These are phyloP conservation scores for Acacia crassicarpa DNA, from an alignment of 306 rosid species.

Conservation along the genomic window DNA sequence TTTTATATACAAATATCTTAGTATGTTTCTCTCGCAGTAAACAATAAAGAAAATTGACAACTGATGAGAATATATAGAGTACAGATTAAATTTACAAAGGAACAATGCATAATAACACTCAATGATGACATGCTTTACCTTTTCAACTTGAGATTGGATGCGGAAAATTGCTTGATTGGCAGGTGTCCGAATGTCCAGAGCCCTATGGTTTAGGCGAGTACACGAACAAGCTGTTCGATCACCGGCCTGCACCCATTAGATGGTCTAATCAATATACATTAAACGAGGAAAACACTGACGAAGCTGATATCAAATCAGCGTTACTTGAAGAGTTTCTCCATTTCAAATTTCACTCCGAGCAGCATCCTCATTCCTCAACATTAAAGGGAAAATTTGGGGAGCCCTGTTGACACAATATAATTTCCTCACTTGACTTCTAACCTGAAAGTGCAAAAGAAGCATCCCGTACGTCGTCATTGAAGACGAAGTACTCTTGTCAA, in stretches of 20 bases:
- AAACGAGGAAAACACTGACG: neutral
- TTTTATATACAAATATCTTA: neutral
- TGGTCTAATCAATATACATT: constrained; percentile 9
- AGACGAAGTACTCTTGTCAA: neutral
- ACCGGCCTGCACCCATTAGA: constrained; percentile 47
- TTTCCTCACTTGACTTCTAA: constrained; percentile 83
- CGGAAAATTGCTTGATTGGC: constrained; percentile 67
- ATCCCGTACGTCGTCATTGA: neutral
- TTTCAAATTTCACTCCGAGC: constrained; percentile 4
- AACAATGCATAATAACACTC: neutral
- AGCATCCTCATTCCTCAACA: constrained; percentile 90
- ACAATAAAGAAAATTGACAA: neutral
- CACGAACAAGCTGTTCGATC: constrained; percentile 62
- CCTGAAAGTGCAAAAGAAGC: constrained; percentile 44
- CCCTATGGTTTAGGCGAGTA: constrained; percentile 62
- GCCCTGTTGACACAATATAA: constrained; percentile 66
- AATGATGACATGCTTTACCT: constrained; percentile 30
- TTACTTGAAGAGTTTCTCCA: neutral
- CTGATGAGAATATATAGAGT: neutral
- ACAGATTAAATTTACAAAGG: neutral
- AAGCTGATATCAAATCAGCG: neutral
- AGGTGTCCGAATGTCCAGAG: constrained; percentile 55
- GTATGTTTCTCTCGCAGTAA: constrained; percentile 5
- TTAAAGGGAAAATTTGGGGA: constrained; percentile 66
- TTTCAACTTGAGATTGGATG: constrained; percentile 49